Evolutionary conservation across 1,139 yeast genomes (phyloP).

Genomic region (Pneumocystis canis): DNA sequence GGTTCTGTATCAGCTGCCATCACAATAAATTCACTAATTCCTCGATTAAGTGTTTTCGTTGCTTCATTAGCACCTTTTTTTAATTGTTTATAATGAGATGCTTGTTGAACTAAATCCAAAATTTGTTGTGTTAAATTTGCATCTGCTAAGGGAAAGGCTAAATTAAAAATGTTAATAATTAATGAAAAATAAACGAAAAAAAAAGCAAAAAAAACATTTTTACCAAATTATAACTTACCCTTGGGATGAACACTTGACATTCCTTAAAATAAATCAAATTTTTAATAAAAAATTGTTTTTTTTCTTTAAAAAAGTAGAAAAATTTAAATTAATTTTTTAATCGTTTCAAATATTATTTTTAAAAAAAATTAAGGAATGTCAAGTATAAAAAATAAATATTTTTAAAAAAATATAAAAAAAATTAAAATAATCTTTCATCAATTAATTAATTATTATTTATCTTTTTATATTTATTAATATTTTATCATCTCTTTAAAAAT

Average conservation of each 20-base stretch:
- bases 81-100: conserved; percentile 93
- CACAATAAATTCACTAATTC: conserved; percentile 97
- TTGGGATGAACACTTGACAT: not conserved
- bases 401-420: too few species aligned
- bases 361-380: too few species aligned
- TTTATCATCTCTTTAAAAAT: too few species aligned
- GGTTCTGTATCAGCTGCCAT: conserved; percentile 99
- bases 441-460: too few species aligned
- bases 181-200: not conserved
- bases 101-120: conserved; percentile 94
- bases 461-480: too few species aligned
- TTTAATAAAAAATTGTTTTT: not conserved
- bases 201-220: not conserved
- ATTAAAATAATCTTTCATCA: too few species aligned
- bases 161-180: not conserved
- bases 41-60: conserved; percentile 98
- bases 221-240: not conserved
- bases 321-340: too few species aligned
- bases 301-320: not conserved
- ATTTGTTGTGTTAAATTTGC: conserved; percentile 91
- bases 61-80: conserved; percentile 99
- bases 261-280: not conserved
- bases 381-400: too few species aligned
- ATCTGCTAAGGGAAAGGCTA: conserved; percentile 96
- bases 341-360: too few species aligned